Evolutionary conservation across 305 asterid genomes (phyloP), one percentile per base, ranked within the genome.

Genomic region (Caryopteris hybrid): DNA sequence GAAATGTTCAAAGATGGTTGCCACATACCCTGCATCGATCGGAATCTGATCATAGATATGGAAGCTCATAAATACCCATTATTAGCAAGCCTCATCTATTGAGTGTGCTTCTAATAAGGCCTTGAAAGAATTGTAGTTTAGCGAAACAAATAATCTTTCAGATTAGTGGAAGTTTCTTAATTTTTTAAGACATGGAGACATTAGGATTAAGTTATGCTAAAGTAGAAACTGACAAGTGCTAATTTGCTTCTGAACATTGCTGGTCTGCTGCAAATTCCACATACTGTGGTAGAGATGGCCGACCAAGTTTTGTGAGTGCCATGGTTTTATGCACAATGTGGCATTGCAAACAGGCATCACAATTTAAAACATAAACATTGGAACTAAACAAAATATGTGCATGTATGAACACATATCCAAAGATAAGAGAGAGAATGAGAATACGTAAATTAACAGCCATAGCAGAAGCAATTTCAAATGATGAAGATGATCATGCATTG

Each of bases 1-100:
- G 97, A 91, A 83, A 91, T 83, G 73, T 88, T 88, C 84, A 88
- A 79, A 75, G 97, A 91, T 68, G 96, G 97, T 74, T 86, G 95
- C 97, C 97, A 91, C 9, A 92, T 80, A 61, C 97, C 97, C 97
- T 91, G 88, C 63, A 59, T 62, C 48, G 61, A 66, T 18, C 47
- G 51, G 60, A 62, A 68, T 7, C 60, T 56, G 58, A 71, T 29
- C 61, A 59, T 27, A 58, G 64, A 48, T 34, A 71, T 1, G 38
- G 17, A 59, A 65, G 72, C 58, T 74, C 58, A 42, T 2, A 39
- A 23, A 14, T 34, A 33, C 50, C 6, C 42, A 21, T 61, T 11
- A 50, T 18, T 16, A 43, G 51, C 42, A 23, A 52, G 29, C 17
- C 17, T 13, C 1, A 42, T 17, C 45, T 0, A 25, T 31, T 50